Evolutionary conservation across 2,329 filamentous ascomycete genomes (phyloP).

Genomic region (Arthrocladium fulminans): DNA sequence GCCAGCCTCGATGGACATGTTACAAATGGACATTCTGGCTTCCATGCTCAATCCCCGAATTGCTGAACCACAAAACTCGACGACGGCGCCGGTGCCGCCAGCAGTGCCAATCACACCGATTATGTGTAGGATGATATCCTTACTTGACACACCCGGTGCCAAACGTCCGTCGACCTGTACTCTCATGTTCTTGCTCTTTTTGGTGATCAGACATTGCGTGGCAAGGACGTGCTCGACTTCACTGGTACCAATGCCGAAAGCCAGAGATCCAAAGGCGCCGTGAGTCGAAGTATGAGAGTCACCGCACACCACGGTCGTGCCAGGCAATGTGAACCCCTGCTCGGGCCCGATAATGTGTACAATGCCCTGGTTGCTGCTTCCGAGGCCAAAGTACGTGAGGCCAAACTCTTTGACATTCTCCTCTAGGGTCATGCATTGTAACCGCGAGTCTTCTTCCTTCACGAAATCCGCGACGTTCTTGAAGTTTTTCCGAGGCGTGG

Average conservation of each 20-base stretch:
- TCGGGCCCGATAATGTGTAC: slow-evolving; percentile 98
- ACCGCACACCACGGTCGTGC: slow-evolving; percentile 92
- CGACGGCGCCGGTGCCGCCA: slow-evolving; percentile 86
- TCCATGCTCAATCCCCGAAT: slow-evolving; percentile 89
- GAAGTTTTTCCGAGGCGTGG: slow-evolving; percentile 78
- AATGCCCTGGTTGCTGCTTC: slow-evolving; percentile 94
- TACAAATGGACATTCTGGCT: slow-evolving; percentile 97
- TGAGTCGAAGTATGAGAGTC: slow-evolving; percentile 98
- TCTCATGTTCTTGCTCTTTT: slow-evolving; percentile 97
- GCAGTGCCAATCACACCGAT: slow-evolving; percentile 94
- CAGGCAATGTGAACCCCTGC: slow-evolving; percentile 95
- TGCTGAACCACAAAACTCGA: slow-evolving; percentile 94
- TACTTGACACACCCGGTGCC: slow-evolving; percentile 83
- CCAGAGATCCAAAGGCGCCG: slow-evolving; percentile 87
- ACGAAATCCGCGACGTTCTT: slow-evolving; percentile 93
- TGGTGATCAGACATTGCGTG: slow-evolving; percentile 89
- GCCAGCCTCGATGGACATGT: slow-evolving; percentile 97
- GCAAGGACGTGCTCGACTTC: slow-evolving; percentile 98
- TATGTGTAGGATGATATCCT: slow-evolving; percentile 86
- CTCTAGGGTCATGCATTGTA: slow-evolving; percentile 92
- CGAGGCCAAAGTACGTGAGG: slow-evolving; percentile 92
- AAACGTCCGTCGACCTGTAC: slow-evolving; percentile 90
- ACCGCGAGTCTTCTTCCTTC: slow-evolving; percentile 83
- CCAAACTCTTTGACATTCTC: slow-evolving; percentile 96
- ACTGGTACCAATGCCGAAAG: slow-evolving; percentile 94